These are phyloP conservation scores for Sugiyamaella marilandica DNA, from an alignment of 805 yeast genomes.

Conservation along the genomic window DNA sequence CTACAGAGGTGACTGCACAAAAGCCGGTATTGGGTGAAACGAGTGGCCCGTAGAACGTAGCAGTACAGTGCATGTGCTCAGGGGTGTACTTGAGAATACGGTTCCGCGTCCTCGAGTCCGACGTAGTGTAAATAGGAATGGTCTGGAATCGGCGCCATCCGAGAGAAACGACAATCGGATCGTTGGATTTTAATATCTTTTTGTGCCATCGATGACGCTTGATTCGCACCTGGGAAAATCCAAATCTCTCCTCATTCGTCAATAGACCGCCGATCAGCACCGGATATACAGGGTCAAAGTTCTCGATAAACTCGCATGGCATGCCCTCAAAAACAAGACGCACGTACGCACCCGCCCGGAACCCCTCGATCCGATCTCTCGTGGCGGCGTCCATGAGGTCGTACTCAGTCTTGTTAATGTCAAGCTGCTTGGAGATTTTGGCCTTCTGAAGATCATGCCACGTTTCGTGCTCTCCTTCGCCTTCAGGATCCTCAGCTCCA, in stretches of 20 bases:
- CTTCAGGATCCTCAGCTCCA: slow-evolving; percentile 75
- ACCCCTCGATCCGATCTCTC: slow-evolving; percentile 83
- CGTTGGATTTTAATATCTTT: slow-evolving; percentile 89
- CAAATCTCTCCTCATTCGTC: slow-evolving; percentile 88
- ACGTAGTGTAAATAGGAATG: slow-evolving; percentile 88
- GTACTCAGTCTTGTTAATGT: slow-evolving; percentile 70
- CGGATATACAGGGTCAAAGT: slow-evolving; percentile 82
- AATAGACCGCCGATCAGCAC: slow-evolving; percentile 85
- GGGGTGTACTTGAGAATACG: slow-evolving; percentile 98
- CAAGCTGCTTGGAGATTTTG: slow-evolving; percentile 92
- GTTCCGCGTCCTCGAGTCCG: slow-evolving; percentile 95
- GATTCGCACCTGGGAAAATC: slow-evolving; percentile 85
- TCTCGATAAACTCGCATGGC: slow-evolving; percentile 86
- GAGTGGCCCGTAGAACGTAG: slow-evolving; percentile 93
- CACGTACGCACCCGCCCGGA: slow-evolving; percentile 89
- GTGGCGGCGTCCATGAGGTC: slow-evolving; percentile 70
- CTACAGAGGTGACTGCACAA: slow-evolving; percentile 88
- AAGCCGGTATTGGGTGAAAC: slow-evolving; percentile 97
- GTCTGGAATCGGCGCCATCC: slow-evolving; percentile 99
- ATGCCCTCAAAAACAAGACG: slow-evolving; percentile 74
- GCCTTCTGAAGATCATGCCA: slow-evolving; percentile 98
- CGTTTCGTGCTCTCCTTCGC: slow-evolving; percentile 67
- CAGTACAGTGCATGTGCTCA: slow-evolving; percentile 94
- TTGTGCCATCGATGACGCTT: slow-evolving; percentile 99
- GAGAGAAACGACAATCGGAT: slow-evolving; percentile 85